Percentiles rank a stretch among this genome's conserved stretches.
phyloP scores from a whole-genome alignment of 192 early-diverging fungal species.

The Gonapodya prolifera region DNA sequence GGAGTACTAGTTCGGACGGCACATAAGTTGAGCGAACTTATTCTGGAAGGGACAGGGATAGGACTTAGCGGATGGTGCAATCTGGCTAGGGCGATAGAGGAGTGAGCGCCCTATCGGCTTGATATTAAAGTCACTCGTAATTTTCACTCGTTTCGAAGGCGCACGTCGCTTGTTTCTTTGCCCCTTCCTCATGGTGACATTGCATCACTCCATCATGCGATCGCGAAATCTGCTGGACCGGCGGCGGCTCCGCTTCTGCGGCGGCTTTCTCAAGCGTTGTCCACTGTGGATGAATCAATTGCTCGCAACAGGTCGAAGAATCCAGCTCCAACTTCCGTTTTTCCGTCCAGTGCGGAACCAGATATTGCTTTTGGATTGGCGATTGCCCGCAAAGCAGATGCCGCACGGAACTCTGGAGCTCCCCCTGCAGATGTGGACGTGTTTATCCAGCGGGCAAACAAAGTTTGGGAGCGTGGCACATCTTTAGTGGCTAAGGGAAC shows the following conservation, averaged over 20 bases:
- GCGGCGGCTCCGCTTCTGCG: neutral
- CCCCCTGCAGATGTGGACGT: neutral
- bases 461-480: neutral
- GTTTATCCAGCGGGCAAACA: neutral
- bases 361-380: neutral
- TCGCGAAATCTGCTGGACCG: neutral
- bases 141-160: neutral
- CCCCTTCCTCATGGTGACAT: neutral
- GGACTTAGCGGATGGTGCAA: neutral
- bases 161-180: neutral
- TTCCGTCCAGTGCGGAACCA: neutral
- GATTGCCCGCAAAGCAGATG: neutral
- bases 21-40: neutral
- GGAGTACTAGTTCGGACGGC: neutral
- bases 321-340: neutral
- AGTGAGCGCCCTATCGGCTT: neutral
- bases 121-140: neutral
- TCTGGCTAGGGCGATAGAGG: neutral
- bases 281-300: neutral
- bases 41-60: neutral
- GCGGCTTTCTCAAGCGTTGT: neutral
- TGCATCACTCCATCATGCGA: neutral
- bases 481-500: neutral
- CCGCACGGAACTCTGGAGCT: neutral
- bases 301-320: neutral